phyloP scores from a whole-genome alignment of 371 early-diverging fungal genomes.

The Ordospora pajunii region DNA sequence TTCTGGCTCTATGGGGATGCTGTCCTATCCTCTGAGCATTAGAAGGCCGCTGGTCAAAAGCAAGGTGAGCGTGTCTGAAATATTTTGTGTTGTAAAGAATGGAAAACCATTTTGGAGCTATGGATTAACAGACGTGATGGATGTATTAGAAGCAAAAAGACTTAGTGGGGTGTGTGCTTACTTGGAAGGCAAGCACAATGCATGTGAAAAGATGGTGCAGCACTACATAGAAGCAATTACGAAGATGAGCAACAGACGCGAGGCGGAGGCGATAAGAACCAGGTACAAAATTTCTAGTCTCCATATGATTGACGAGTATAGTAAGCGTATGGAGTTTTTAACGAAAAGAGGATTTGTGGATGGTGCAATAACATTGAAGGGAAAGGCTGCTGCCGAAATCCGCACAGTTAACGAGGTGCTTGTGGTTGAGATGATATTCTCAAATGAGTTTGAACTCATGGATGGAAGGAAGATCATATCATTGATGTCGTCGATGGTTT shows the following conservation, averaged over 20 bases:
- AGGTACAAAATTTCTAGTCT: constrained; percentile 28
- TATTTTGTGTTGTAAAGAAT: constrained; percentile 24
- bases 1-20: neutral
- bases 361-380: constrained; percentile 48
- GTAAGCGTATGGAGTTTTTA: constrained; percentile 51
- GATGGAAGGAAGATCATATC: constrained; percentile 33
- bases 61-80: neutral
- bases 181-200: neutral
- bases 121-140: constrained; percentile 1
- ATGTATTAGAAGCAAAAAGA: constrained; percentile 2
- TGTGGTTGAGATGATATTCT: constrained; percentile 57
- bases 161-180: neutral
- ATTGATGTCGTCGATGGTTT: constrained; percentile 48
- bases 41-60: neutral
- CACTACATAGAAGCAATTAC: constrained; percentile 41
- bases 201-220: constrained; percentile 30
- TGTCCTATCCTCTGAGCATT: neutral
- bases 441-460: constrained; percentile 42
- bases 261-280: constrained; percentile 30
- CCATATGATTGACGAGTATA: constrained; percentile 52
- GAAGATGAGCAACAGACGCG: neutral
- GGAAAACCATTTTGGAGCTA: constrained; percentile 24
- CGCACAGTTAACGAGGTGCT: constrained; percentile 57
- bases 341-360: constrained; percentile 44
- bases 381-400: constrained; percentile 56